Evolutionary conservation across 208 protist genomes (phyloP).

Genomic region (Tetramitus jugosus): DNA sequence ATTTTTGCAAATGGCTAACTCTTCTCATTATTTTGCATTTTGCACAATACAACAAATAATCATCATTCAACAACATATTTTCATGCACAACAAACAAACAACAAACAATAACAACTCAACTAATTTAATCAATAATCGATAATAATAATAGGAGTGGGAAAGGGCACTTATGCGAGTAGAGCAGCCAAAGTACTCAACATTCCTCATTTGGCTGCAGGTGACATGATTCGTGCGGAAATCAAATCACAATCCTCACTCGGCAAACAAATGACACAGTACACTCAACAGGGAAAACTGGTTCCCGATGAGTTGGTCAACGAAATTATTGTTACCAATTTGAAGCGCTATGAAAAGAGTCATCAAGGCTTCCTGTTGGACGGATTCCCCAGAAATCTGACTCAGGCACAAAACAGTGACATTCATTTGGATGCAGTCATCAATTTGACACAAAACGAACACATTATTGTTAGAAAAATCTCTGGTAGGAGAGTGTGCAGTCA

Average conservation of each 20-base stretch:
- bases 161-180: not conserved
- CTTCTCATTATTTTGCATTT: no score
- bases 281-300: not conserved
- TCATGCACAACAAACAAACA: no score
- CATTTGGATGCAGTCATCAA: conserved; percentile 63
- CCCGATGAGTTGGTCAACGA: conserved; percentile 19
- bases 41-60: no score
- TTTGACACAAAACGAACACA: conserved; percentile 54
- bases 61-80: no score
- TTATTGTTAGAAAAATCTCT: conserved; percentile 60
- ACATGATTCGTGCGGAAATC: conserved; percentile 12
- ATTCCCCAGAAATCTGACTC: not conserved
- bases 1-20: no score
- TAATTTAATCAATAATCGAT: no score
- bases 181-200: not conserved
- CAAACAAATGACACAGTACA: not conserved
- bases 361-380: not conserved
- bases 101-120: no score
- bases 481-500: conserved; percentile 55
- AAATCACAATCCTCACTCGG: not conserved
- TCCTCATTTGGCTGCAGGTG: conserved; percentile 4
- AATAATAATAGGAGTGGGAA: no score
- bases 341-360: not conserved
- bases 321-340: not conserved
- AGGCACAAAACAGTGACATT: conserved; percentile 28